Evolutionary conservation across 345 rosid genomes (phyloP).

Genomic region (Gossypium australe): DNA sequence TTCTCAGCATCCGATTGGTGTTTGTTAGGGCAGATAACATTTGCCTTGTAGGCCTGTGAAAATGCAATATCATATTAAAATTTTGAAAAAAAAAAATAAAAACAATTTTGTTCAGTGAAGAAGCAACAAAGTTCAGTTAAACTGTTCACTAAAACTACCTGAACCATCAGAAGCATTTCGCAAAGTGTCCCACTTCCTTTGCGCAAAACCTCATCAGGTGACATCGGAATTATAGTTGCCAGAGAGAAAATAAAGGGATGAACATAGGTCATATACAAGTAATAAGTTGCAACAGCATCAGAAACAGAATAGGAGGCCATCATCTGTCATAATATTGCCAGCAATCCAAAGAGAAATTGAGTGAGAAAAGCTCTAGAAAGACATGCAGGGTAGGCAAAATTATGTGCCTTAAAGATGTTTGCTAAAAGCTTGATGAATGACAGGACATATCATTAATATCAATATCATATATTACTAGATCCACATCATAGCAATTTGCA

Average conservation of each 20-base stretch:
- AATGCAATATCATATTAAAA: conserved; percentile 11
- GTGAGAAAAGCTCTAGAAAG: conserved; percentile 16
- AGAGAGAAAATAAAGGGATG: conserved; percentile 97
- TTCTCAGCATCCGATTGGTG: conserved; percentile 86
- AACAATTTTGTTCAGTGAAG: neutral
- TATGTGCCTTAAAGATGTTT: neutral
- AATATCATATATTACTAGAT: neutral
- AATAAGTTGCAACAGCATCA: conserved; percentile 96
- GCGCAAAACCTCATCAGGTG: conserved; percentile 97
- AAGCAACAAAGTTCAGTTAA: conserved; percentile 8
- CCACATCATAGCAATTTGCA: conserved; percentile 8
- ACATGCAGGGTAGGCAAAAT: conserved; percentile 2
- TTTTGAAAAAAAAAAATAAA: neutral
- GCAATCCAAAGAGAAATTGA: conserved; percentile 17
- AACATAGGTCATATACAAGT: conserved; percentile 93
- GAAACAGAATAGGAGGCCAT: conserved; percentile 99
- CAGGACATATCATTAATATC: neutral
- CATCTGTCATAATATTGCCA: conserved; percentile 51
- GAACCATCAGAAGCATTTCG: conserved; percentile 99
- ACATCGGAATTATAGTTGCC: conserved; percentile 95
- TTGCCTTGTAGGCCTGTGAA: conserved; percentile 77
- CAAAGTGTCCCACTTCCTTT: conserved; percentile 99
- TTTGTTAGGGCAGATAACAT: conserved; percentile 96
- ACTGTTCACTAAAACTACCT: conserved; percentile 44
- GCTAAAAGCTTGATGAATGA: neutral